Evolutionary conservation across 2,329 filamentous ascomycete genomes (phyloP), one percentile per base, ranked within the genome.

Genomic region (Periconia sp.): DNA sequence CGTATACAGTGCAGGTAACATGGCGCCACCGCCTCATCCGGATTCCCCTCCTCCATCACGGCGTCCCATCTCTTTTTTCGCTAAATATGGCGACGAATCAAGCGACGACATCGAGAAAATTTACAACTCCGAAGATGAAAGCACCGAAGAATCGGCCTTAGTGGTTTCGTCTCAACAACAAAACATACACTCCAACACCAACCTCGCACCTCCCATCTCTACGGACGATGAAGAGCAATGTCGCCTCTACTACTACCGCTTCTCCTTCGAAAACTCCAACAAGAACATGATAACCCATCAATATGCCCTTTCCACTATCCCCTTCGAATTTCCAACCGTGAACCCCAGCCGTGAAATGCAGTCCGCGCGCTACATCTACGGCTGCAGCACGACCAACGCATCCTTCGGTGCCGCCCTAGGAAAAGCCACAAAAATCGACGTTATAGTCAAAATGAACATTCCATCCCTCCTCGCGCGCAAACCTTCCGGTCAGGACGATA

Each of bases 191-290:
- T 14, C 57, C 5, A 57, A 45, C 27, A 44, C 51, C 13, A 48
- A 54, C 6, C 60, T 61, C 10, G 50, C 50, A 13, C 56, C 68
- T 15, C 65, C 61, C 14, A 65, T 71, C 19, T 63, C 60, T 14
- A 37, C 11, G 5, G 68, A 71, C 1, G 85, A 88, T 56, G 81
- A 85, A 58, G 84, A 87, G 44, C 85, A 90, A 67, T 90, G 86
- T 54, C 80, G 86, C 6, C 76, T 90, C 0, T 90, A 89, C 69
- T 89, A 89, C 63, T 89, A 88, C 64, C 77, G 79, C 37, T 89
- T 90, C 62, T 73, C 77, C 1, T 69, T 88, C 1, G n/a, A n/a
- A 9, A 51, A 63, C 0, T 55, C 65, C 3, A 61, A 62, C 2
- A 67, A 72, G 2, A 73, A 65, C 0, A 66, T 58, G 0, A 87